Percentiles rank a stretch among this genome's conserved stretches.
phyloP scores from a whole-genome alignment of 2,329 filamentous ascomycete genomes.

The Aspergillus sp. region DNA sequence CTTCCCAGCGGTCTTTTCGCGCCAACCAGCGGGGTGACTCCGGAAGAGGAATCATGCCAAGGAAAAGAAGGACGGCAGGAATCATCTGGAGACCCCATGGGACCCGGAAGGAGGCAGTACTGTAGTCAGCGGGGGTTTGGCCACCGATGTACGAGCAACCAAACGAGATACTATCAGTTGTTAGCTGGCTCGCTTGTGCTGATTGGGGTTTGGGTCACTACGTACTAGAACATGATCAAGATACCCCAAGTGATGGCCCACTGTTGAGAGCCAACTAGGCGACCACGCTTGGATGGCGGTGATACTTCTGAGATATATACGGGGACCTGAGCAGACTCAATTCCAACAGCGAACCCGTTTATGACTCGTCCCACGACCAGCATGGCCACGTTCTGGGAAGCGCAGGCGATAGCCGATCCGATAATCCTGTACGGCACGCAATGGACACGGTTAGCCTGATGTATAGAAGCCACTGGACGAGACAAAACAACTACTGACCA shows the following conservation, averaged over 20 bases:
- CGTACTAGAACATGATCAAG: conserved; percentile 58
- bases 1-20: conserved; percentile 53
- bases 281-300: conserved; percentile 47
- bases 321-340: conserved; percentile 61
- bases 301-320: conserved; percentile 64
- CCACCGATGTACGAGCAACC: conserved; percentile 55
- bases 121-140: conserved; percentile 16
- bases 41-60: conserved; percentile 46
- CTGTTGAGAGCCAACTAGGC: conserved; percentile 65
- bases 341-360: conserved; percentile 64
- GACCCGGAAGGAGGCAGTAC: conserved; percentile 50
- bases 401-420: conserved; percentile 50
- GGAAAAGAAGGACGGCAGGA: conserved; percentile 50
- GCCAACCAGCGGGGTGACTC: conserved; percentile 58
- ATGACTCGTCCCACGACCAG: conserved; percentile 61
- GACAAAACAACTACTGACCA: conserved; percentile 39
- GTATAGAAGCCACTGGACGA: conserved; percentile 56
- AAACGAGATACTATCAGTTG: conserved; percentile 41
- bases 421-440: conserved; percentile 32
- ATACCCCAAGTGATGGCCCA: conserved; percentile 68
- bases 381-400: conserved; percentile 58
- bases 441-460: conserved; percentile 20
- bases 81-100: conserved; percentile 59
- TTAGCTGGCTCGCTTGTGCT: background rate
- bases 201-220: background rate